phyloP scores from a whole-genome alignment of 108 stramenopile species.

The Pseudonitzschia multiseries region DNA sequence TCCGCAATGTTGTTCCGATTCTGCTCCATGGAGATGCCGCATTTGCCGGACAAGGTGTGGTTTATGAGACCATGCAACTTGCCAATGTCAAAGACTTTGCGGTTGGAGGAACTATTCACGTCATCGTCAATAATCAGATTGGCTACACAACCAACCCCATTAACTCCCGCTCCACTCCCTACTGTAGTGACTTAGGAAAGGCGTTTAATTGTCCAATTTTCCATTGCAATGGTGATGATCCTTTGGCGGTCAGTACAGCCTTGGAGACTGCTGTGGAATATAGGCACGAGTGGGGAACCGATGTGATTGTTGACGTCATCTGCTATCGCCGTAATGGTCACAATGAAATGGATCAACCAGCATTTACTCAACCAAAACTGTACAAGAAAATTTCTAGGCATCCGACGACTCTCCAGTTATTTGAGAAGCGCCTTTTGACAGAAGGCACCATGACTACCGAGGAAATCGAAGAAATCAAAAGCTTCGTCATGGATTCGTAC shows the following conservation, averaged over 20 bases:
- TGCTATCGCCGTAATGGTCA: slow-evolving; percentile 99
- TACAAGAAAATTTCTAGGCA: slow-evolving; percentile 91
- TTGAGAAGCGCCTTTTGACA: slow-evolving; percentile 74
- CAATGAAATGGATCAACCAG: slow-evolving; percentile 99
- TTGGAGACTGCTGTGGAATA: slow-evolving; percentile 97
- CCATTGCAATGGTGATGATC: slow-evolving; percentile 99
- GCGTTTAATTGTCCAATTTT: slow-evolving; percentile 99
- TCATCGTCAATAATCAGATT: slow-evolving; percentile 99
- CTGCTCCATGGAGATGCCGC: slow-evolving; percentile 99
- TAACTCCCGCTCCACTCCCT: slow-evolving; percentile 93
- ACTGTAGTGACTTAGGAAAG: slow-evolving; percentile 98
- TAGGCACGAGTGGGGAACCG: slow-evolving; percentile 93
- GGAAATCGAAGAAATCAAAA: slow-evolving; percentile 81
- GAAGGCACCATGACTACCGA: slow-evolving; percentile 85
- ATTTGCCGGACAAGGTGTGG: slow-evolving; percentile 98
- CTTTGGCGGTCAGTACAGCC: slow-evolving; percentile 92
- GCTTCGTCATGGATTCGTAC: slow-evolving; percentile 78
- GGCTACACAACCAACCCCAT: slow-evolving; percentile 98
- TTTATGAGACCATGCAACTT: slow-evolving; percentile 99
- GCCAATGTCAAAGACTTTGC: slow-evolving; percentile 87
- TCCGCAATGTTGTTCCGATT: slow-evolving; percentile 88
- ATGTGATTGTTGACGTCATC: slow-evolving; percentile 98
- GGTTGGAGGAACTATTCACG: slow-evolving; percentile 98
- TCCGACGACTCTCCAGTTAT: slow-evolving; percentile 87
- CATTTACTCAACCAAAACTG: slow-evolving; percentile 96